Conservation (phyloP, 495 filamentous ascomycete species). For the Aspergillus bridgeri region DNA sequence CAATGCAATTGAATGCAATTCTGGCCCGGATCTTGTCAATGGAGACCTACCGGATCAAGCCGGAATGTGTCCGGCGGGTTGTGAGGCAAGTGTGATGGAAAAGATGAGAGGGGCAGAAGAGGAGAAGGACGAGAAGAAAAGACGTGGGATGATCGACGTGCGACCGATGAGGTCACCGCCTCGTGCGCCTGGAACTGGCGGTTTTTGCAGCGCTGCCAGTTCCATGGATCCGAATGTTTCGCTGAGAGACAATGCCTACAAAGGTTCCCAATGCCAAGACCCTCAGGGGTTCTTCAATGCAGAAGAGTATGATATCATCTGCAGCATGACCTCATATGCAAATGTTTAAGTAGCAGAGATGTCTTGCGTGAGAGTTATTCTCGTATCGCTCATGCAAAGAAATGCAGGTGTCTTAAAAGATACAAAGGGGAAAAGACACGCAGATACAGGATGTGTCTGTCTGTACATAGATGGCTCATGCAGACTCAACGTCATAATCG, state of each 20-base stretch:
- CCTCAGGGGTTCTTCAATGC: too few species aligned
- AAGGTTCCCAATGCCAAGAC: too few species aligned
- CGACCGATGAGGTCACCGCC: conserved; percentile 11
- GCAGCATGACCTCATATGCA: too few species aligned
- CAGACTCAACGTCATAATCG: background rate
- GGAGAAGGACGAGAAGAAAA: background rate
- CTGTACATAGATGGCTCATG: conserved; percentile 11
- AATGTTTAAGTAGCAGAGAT: too few species aligned
- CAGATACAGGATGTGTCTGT: too few species aligned
- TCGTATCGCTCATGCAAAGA: background rate
- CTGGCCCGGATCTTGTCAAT: background rate
- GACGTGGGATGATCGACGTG: background rate
- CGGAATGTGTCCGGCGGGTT: background rate
- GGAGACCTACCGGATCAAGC: background rate
- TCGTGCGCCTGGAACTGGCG: background rate
- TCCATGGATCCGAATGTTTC: too few species aligned
- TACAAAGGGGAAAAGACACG: too few species aligned
- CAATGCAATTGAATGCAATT: background rate
- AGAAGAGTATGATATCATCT: too few species aligned
- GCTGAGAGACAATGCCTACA: too few species aligned
- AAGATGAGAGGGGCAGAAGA: background rate
- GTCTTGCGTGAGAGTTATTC: background rate
- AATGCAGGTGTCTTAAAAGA: background rate
- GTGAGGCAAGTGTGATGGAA: background rate
- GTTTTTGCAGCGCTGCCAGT: too few species aligned